These are phyloP conservation scores for Botrytis galanthina DNA, from an alignment of 2,329 filamentous ascomycete genomes.

Conservation along the genomic window DNA sequence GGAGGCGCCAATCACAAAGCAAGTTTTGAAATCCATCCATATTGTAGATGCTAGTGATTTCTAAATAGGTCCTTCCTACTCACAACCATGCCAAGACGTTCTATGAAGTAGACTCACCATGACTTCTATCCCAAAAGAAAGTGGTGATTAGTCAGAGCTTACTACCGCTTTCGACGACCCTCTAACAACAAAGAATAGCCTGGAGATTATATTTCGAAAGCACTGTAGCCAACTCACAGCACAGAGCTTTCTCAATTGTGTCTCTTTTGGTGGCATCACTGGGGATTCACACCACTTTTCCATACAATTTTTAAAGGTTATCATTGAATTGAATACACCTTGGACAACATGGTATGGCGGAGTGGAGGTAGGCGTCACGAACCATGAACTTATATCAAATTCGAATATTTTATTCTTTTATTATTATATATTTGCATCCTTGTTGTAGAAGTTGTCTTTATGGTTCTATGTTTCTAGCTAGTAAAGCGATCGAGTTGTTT, in stretches of 20 bases:
- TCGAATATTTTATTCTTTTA: background rate
- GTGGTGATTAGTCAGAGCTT: background rate
- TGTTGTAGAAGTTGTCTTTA: background rate
- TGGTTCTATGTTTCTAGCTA: background rate
- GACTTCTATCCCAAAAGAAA: background rate
- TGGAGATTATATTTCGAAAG: no score
- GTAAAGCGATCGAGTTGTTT: background rate
- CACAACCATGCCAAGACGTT: background rate
- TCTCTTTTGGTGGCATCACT: no score
- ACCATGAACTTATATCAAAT: background rate
- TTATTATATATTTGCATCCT: background rate
- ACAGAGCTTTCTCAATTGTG: no score
- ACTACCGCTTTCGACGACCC: background rate
- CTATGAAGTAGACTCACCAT: background rate
- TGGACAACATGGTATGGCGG: no score
- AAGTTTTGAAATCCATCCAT: background rate
- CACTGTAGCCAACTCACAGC: no score
- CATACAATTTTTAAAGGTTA: no score
- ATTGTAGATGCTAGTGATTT: no score
- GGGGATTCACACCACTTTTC: no score
- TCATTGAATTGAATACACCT: no score
- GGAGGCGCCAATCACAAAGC: background rate
- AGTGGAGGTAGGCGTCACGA: no score
- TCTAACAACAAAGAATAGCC: background rate
- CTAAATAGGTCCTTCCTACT: background rate